phyloP scores from a whole-genome alignment of 73 alveolate species.

The Paramecium bursaria region DNA sequence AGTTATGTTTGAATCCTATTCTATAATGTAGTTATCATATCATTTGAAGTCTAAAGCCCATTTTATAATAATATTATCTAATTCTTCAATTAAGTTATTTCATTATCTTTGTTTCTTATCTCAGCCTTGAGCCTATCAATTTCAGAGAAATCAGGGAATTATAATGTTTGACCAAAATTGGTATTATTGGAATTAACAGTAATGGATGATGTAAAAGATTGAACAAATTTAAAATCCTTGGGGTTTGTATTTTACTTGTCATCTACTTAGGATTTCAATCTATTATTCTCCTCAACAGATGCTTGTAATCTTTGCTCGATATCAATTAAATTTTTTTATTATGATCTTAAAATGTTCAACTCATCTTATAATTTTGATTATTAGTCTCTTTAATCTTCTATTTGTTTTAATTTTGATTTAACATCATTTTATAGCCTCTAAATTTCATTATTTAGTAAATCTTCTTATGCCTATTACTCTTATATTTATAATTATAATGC shows the following conservation, averaged over 20 bases:
- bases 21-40: slow-evolving; percentile 4
- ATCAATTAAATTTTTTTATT: slow-evolving; percentile 27
- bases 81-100: slow-evolving; percentile 29
- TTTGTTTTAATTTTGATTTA: background rate
- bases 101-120: slow-evolving; percentile 32
- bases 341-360: background rate
- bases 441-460: slow-evolving; percentile 29
- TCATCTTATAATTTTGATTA: slow-evolving; percentile 1
- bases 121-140: slow-evolving; percentile 25
- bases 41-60: slow-evolving; percentile 31
- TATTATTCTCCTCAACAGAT: slow-evolving; percentile 33
- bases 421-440: slow-evolving; percentile 16
- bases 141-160: background rate
- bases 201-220: slow-evolving; percentile 13
- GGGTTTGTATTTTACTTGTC: too few species aligned
- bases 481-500: slow-evolving; percentile 14
- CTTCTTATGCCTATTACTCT: slow-evolving; percentile 33
- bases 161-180: background rate
- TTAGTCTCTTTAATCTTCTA: slow-evolving; percentile 32
- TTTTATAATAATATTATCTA: slow-evolving; percentile 25
- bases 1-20: slow-evolving; percentile 7
- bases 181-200: background rate
- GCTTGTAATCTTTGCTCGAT: slow-evolving; percentile 17
- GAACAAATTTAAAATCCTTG: background rate
- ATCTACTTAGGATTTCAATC: slow-evolving; percentile 8